These are phyloP conservation scores for Balamuthia mandrillaris DNA, from an alignment of 208 protist species.

Conservation along the genomic window DNA sequence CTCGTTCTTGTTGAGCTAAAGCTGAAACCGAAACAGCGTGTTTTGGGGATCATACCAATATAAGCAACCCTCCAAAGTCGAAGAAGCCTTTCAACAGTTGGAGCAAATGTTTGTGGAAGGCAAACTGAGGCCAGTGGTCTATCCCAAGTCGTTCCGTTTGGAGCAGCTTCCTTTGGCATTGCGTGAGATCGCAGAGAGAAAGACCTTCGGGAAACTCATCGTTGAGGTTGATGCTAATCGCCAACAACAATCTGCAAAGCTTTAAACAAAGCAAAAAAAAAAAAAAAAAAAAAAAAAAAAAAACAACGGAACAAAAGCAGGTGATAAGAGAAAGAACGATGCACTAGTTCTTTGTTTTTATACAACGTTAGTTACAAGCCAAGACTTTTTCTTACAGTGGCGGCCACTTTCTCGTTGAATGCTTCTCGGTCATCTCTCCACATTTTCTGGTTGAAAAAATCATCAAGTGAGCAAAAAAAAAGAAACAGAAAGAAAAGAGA, in stretches of 20 bases:
- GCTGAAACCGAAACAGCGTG: neutral
- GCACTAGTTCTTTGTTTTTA: no score
- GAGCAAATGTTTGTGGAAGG: neutral
- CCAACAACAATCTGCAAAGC: no score
- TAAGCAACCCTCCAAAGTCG: neutral
- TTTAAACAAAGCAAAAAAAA: no score
- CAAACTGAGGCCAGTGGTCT: neutral
- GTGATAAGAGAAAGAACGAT: no score
- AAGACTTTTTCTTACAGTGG: constrained; percentile 45
- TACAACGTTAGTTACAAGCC: constrained; percentile 40
- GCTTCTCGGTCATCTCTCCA: constrained; percentile 50
- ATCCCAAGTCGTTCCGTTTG: neutral
- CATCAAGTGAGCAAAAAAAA: neutral
- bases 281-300: no score
- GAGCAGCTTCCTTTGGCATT: neutral
- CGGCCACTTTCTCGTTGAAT: constrained; percentile 65
- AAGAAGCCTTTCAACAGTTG: neutral
- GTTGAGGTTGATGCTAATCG: neutral
- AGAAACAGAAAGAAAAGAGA: no score
- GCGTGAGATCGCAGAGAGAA: neutral
- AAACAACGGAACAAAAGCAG: no score
- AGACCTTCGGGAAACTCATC: constrained; percentile 6
- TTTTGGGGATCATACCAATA: neutral
- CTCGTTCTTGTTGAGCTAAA: neutral
- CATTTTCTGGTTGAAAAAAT: constrained; percentile 32